A percentile compares a stretch with the other conserved stretches of the same genome.
Evolutionary conservation across 2,329 filamentous ascomycete species (phyloP).

Genomic region (Tolypocladium sp.): DNA sequence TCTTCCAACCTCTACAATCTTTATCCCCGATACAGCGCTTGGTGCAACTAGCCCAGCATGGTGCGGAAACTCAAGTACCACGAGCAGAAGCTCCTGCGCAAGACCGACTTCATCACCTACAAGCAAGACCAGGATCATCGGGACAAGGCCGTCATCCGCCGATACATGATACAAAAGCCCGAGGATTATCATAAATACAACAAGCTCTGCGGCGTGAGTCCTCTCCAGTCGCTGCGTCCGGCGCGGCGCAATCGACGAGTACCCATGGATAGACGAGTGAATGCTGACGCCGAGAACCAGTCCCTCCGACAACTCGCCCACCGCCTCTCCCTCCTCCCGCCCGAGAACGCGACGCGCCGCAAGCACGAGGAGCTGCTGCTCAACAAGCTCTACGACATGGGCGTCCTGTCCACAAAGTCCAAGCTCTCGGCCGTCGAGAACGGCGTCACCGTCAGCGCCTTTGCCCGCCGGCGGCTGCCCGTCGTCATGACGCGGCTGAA

Average conservation of each 20-base stretch:
- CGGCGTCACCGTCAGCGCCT: slow-evolving; percentile 78
- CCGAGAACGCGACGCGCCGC: slow-evolving; percentile 64
- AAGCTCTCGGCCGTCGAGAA: slow-evolving; percentile 81
- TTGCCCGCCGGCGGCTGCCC: slow-evolving; percentile 73
- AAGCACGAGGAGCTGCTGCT: slow-evolving; percentile 83
- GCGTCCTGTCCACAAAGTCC: slow-evolving; percentile 65
- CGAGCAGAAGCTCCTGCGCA: slow-evolving; percentile 90
- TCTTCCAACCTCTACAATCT: not conserved
- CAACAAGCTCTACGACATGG: slow-evolving; percentile 90
- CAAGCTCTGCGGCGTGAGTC: slow-evolving; percentile 56
- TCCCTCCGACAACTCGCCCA: slow-evolving; percentile 87
- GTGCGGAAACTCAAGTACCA: slow-evolving; percentile 94
- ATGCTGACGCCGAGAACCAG: slow-evolving; percentile 27
- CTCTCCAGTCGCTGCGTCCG: not conserved
- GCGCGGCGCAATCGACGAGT: too few relatives aligned
- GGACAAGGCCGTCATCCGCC: slow-evolving; percentile 66
- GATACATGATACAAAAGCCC: slow-evolving; percentile 86
- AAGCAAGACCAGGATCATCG: slow-evolving; percentile 83
- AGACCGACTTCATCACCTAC: slow-evolving; percentile 90
- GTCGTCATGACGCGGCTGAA: slow-evolving; percentile 84
- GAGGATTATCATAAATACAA: slow-evolving; percentile 70
- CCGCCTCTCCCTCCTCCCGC: slow-evolving; percentile 73
- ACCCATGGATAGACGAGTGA: not conserved
- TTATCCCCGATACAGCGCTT: not conserved
- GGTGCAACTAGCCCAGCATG: slow-evolving; percentile 46